A percentile compares a stretch with the other conserved stretches of the same genome.
Conservation (phyloP, 1,284 basidiomycete genomes). For the Peniophora sp. region DNA sequence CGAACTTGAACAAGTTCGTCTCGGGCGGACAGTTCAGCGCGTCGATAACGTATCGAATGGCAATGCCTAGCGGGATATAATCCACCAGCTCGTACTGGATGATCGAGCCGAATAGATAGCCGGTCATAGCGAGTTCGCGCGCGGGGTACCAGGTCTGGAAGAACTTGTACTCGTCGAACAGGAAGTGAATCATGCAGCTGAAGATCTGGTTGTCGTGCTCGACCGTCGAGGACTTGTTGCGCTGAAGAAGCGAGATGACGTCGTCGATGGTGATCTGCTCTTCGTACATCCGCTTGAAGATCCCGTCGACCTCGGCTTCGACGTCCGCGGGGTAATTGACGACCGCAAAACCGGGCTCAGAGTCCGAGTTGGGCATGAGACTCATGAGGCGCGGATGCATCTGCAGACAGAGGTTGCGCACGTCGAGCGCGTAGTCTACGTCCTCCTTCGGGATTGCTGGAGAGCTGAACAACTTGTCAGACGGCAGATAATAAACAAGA, state of each 20-base stretch:
- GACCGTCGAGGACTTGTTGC: constrained; percentile 78
- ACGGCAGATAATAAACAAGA: constrained; percentile 9
- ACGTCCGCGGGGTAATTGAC: constrained; percentile 86
- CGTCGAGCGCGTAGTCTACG: constrained; percentile 84
- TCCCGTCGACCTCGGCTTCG: constrained; percentile 88
- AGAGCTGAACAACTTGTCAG: constrained; percentile 33
- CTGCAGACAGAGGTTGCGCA: constrained; percentile 91
- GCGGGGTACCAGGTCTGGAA: constrained; percentile 95
- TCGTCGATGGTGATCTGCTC: constrained; percentile 92
- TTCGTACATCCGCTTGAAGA: constrained; percentile 99
- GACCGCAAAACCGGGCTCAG: constrained; percentile 89
- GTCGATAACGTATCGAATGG: constrained; percentile 94
- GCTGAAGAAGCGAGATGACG: constrained; percentile 82
- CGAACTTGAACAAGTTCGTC: constrained; percentile 94
- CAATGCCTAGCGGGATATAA: constrained; percentile 92
- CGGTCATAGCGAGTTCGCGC: constrained; percentile 93
- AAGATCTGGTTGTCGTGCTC: constrained; percentile 91
- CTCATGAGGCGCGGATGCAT: constrained; percentile 96
- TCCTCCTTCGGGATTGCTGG: constrained; percentile 68
- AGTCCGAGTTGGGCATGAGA: constrained; percentile 81
- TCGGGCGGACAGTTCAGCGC: constrained; percentile 86
- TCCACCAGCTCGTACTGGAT: constrained; percentile 94
- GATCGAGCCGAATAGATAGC: constrained; percentile 92
- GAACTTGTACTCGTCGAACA: constrained; percentile 99
- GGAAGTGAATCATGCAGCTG: constrained; percentile 97